Base-by-base conservation (phyloP, 2,329 filamentous ascomycete species). In the Drechslerella dactyloides region DNA sequence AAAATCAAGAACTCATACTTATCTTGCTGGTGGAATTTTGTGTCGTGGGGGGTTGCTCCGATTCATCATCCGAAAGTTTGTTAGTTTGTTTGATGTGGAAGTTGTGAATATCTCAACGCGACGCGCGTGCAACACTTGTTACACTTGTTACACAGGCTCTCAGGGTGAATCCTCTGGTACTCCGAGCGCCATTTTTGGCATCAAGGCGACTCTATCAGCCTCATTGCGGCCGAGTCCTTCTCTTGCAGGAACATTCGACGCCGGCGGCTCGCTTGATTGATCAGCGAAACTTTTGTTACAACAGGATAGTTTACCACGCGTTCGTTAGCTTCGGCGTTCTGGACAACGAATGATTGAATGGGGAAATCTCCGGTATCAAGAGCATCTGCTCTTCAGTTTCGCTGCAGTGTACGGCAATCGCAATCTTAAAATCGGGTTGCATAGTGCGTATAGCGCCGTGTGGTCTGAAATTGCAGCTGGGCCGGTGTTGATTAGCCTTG, bases 301-400 rank as follows among this genome's bases (percentile, higher is more conserved):
- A n/a, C n/a, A n/a, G n/a, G n/a, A n/a, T n/a, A n/a, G 27, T 33
- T 33, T 33, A 8, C 4, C 27, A 33, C 27, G 27, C 27, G 27
- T 33, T 33, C 4, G 27, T n/a, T n/a, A n/a, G 27, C 27, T 33
- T 33, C 8, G 5, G 40, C 6, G 17, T 44, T 17, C 40, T 17
- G 5, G n/a, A n/a, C 11, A 48, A 17, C 44, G 6, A 48, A 48
- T 48, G 3, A 48, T 23, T 5, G 44, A 21, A 10, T 4, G 44
- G 21, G 11, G 44, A 48, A 48, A 48, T 10, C 19, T 48, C 44
- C 44, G 44, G 44, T 48, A 48, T 48, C 17, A 21, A 11, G 21
- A 5, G 44, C 19, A 48, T 11, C 11, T 4, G 19, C 6, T 21
- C 17, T 33, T 8, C 27, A 4, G 27, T 33, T 8, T 33, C 27